Base-by-base conservation (phyloP, 2,329 filamentous ascomycete species). In the Fusarium anguioides region DNA sequence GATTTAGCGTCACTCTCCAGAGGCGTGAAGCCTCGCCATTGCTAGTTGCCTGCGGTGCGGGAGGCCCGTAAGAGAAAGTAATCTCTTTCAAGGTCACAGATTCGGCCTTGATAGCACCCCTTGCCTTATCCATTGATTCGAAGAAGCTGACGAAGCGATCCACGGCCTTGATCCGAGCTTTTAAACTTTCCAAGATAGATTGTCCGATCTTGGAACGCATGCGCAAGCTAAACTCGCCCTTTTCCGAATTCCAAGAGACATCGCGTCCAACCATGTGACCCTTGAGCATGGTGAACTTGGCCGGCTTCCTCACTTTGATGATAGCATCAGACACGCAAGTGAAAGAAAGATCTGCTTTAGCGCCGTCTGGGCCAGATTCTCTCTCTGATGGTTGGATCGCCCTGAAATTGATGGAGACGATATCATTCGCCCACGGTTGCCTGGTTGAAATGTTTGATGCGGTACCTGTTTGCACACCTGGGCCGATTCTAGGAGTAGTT, bases 131-230 rank as follows among this genome's bases (percentile, higher is more conserved):
- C 64, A 94, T 85, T 2, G 89, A 87, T 41, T 88, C 85, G 24
- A 93, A 82, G 71, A 92, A 92, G 40, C 86, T 85, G 36, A 93
- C 88, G 26, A 96, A 83, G 20, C 90, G 86, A 71, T 91, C 87
- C 57, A 96, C 86, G 14, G 88, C 86, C 68, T 87, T 84, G 42
- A 94, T 81, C 26, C 89, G 84, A 48, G 84, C 81, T 63, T 83
- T 81, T 20, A 94, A 81, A n/a, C 82, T 79, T 6, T 84, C 81
- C 6, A 93, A 76, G 15, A 90, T 82, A 1, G 88, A 81, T 41
- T 82, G 79, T 20, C 89, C 89, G 42, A 90, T 84, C 3, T 81
- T 79, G 1, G 87, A 84, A 11, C 84, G 82, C 35, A 93, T 79
- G 9, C 84, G 82, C 51, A 93, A 80, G 17, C 84, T 83, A 75